A percentile compares a stretch with the other conserved stretches of the same genome.
Evolutionary conservation across 2,329 filamentous ascomycete genomes (phyloP).

Genomic region (Rutstroemia sp.): DNA sequence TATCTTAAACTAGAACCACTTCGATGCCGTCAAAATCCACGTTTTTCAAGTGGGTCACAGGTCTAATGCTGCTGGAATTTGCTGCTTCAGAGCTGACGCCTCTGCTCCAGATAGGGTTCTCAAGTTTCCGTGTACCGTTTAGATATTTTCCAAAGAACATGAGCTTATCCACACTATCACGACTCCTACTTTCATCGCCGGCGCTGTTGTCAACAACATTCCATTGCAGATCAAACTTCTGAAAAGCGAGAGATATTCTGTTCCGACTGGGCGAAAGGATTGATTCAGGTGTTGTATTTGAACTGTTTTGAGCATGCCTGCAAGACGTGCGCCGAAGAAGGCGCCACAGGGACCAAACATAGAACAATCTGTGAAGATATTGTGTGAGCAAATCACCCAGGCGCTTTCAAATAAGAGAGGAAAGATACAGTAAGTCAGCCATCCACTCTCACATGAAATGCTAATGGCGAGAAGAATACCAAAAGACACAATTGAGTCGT

Average conservation of each 20-base stretch:
- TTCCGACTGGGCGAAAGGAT: too few species aligned
- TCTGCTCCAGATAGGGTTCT: too few species aligned
- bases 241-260: too few species aligned
- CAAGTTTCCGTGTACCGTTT: too few species aligned
- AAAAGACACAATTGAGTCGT: neutral
- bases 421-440: neutral
- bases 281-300: neutral
- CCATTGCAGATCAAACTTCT: too few species aligned
- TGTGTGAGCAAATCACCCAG: neutral
- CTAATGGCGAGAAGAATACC: neutral
- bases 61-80: too few species aligned
- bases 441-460: neutral
- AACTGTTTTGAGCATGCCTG: neutral
- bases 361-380: neutral
- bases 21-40: neutral
- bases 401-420: neutral
- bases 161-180: too few species aligned
- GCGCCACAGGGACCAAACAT: neutral
- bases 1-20: neutral
- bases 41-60: too few species aligned
- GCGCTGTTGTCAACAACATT: too few species aligned
- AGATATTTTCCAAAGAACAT: too few species aligned
- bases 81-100: too few species aligned
- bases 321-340: neutral
- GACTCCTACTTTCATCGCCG: too few species aligned